Base-by-base conservation (phyloP, 2,329 filamentous ascomycete species). In the Pseudogymnoascus sp. region DNA sequence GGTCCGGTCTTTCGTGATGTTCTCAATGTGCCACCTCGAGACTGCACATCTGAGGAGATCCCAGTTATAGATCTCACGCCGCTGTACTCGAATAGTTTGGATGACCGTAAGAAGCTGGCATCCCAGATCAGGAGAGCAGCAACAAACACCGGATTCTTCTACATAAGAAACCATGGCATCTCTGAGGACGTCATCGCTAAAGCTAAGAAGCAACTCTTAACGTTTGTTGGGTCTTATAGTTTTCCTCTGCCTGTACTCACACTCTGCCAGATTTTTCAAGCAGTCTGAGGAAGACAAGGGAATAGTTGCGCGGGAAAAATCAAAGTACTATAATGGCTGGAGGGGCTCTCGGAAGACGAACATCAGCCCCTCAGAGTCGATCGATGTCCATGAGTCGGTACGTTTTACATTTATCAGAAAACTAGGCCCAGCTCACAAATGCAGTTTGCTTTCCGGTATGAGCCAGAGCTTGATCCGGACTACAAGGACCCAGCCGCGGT, bases 371-470 rank as follows among this genome's bases (percentile, higher is more conserved):
- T 74, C 72, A 36, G 80, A 82, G 67, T 75, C 75, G 22, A 66
- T 75, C 64, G 83, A 83, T 63, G 71, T 78, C 57, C 76, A 80
- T 33, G 81, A 85, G 70, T 76, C 75, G 7, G 80, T 80, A 64
- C 74, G 50, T 30, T 61, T 60, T 65, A 18, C 9, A 22, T 14
- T 28, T 38, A 25, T 4, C 28, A 18, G 18, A 6, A 39, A 18
- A 8, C 8, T 7, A 39, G 37, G 7, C 37, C 7, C 15, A 7
- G 25, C 65, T 25, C 33, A 39, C n/a, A n/a, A 7, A 5, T 11
- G 6, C 22, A 68, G 68, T 60, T 72, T 5, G 65, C 74, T 2
- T 80, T 80, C 70, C 73, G 76, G 8, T 85, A 85, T 64, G 76
- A 80, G 36, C 79, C 82, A 0, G 68, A 75, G 20, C 75, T 78